phyloP scores from a whole-genome alignment of 2,329 filamentous ascomycete species.

The Ceratocystis cubensis region DNA sequence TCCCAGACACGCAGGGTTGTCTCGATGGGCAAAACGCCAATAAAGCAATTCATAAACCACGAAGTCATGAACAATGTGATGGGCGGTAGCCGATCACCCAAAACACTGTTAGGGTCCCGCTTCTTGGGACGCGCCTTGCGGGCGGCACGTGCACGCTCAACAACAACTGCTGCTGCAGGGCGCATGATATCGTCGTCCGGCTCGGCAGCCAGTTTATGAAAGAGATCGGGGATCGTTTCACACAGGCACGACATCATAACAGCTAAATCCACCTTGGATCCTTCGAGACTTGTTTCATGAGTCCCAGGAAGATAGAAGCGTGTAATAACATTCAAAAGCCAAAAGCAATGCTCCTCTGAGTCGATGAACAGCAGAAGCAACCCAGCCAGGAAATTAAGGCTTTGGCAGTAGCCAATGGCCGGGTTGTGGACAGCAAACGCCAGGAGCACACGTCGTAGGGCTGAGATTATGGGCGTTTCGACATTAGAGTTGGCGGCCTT shows the following conservation, averaged over 20 bases:
- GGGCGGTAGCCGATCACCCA: constrained; percentile 57
- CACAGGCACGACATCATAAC: constrained; percentile 81
- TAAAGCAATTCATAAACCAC: constrained; percentile 97
- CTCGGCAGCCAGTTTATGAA: constrained; percentile 76
- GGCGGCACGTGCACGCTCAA: constrained; percentile 22
- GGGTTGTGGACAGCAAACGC: constrained; percentile 88
- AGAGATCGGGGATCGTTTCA: constrained; percentile 70
- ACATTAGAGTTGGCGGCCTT: constrained; percentile 29
- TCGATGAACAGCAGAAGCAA: constrained; percentile 77
- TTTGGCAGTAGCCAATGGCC: constrained; percentile 87
- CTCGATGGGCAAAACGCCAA: constrained; percentile 83
- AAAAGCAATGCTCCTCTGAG: constrained; percentile 82
- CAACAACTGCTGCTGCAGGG: constrained; percentile 25
- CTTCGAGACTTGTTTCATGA: constrained; percentile 79
- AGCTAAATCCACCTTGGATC: constrained; percentile 84
- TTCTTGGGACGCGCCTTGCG: constrained; percentile 27
- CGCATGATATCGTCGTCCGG: constrained; percentile 40
- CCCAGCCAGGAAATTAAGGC: constrained; percentile 86
- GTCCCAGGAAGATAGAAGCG: constrained; percentile 79
- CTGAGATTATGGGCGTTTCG: constrained; percentile 52
- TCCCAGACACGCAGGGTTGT: constrained; percentile 90
- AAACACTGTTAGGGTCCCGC: constrained; percentile 31
- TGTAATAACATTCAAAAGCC: constrained; percentile 87
- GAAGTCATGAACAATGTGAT: constrained; percentile 87
- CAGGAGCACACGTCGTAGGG: constrained; percentile 72